These are phyloP conservation scores for Rubia yunnanensis DNA, from an alignment of 257 asterid genomes.

Conservation along the genomic window DNA sequence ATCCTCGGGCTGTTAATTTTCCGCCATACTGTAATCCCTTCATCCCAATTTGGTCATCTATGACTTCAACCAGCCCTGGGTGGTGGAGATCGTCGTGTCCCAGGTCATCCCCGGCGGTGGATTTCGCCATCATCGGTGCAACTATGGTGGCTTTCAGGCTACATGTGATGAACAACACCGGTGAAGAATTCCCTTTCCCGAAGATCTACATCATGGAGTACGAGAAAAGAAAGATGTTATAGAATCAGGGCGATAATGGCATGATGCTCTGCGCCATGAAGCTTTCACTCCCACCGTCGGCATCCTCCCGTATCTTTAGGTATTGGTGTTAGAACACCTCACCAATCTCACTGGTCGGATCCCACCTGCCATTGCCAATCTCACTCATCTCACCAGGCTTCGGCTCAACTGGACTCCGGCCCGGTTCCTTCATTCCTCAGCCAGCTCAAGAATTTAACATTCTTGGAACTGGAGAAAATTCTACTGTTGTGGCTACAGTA, in stretches of 20 bases:
- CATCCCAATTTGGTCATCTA: slow-evolving; percentile 20
- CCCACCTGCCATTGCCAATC: too few species aligned
- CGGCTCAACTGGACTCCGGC: too few species aligned
- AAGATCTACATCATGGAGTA: slow-evolving; percentile 7
- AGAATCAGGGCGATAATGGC: neutral
- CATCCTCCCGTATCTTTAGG: too few species aligned
- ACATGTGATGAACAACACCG: neutral
- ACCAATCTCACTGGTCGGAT: too few species aligned
- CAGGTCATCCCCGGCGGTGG: slow-evolving; percentile 17
- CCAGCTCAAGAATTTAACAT: too few species aligned
- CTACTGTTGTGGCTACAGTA: too few species aligned
- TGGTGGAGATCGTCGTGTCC: slow-evolving; percentile 15
- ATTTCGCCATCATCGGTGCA: slow-evolving; percentile 9
- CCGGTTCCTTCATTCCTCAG: too few species aligned
- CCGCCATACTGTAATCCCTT: neutral
- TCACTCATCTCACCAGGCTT: too few species aligned
- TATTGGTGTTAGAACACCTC: too few species aligned
- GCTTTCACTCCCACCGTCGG: too few species aligned
- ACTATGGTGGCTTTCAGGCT: slow-evolving; percentile 6
- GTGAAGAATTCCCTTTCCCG: slow-evolving; percentile 15
- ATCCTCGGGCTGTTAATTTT: slow-evolving; percentile 11
- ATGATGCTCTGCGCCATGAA: slow-evolving; percentile 1
- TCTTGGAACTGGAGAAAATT: too few species aligned
- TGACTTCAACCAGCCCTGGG: slow-evolving; percentile 24
- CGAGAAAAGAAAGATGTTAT: slow-evolving; percentile 7